A percentile compares a stretch with the other conserved stretches of the same genome.
These are phyloP conservation scores for Gnaphalium uliginosum DNA, from an alignment of 129 eudicot species.

Conservation along the genomic window DNA sequence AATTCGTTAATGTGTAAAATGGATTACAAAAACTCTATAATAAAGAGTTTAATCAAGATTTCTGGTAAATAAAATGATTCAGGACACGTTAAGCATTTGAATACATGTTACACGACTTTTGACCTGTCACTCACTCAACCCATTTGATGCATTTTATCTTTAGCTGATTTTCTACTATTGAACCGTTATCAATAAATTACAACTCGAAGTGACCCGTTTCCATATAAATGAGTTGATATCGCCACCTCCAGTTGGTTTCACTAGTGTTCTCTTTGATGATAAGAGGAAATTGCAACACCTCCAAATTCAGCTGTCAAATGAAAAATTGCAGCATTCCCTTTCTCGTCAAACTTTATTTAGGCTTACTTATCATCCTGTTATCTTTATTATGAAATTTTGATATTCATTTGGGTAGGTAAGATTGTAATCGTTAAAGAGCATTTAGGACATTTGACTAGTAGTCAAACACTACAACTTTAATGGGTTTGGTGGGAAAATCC, in stretches of 20 bases:
- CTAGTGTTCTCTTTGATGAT: not conserved
- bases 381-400: not conserved
- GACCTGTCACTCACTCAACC: not conserved
- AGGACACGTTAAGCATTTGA: not conserved
- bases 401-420: not conserved
- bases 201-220: not conserved
- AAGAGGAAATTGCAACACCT: not conserved
- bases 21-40: not conserved
- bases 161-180: not conserved
- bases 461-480: not conserved
- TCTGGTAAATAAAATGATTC: not conserved
- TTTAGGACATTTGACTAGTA: slow-evolving; percentile 5
- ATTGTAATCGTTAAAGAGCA: not conserved
- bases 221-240: not conserved
- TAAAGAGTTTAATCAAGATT: not conserved
- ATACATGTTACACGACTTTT: not conserved
- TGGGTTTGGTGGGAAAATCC: not conserved
- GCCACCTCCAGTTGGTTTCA: not conserved
- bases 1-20: not conserved
- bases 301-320: not conserved
- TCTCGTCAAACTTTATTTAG: not conserved
- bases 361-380: not conserved
- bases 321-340: not conserved
- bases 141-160: not conserved
- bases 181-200: not conserved